Percentiles rank a stretch among this genome's conserved stretches.
Conservation (phyloP, 129 eudicot species). For the Rutidosis leptorrhynchoides region DNA sequence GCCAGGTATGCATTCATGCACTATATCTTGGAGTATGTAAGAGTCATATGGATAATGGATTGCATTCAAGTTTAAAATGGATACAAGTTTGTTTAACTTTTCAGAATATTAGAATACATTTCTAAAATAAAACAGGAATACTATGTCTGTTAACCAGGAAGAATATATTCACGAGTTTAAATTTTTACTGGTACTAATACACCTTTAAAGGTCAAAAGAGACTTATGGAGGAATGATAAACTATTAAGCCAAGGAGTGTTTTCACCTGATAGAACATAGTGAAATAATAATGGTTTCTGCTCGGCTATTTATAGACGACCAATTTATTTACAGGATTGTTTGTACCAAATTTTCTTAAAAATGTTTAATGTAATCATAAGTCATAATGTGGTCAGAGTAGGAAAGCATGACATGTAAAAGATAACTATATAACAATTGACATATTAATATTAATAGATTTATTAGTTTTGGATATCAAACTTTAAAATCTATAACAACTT, state of each 20-base stretch:
- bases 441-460: no score
- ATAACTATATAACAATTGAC: not conserved
- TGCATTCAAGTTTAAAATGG: not conserved
- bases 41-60: not conserved
- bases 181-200: not conserved
- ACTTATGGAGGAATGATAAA: not conserved
- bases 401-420: not conserved
- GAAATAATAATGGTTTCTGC: not conserved
- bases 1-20: slow-evolving; percentile 51
- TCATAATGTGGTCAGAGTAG: not conserved
- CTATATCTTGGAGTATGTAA: not conserved
- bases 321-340: not conserved
- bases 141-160: not conserved
- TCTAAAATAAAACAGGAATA: not conserved
- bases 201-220: not conserved
- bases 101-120: not conserved
- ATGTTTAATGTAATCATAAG: not conserved
- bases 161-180: not conserved
- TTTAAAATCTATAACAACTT: no score
- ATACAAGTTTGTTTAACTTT: not conserved
- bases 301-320: not conserved
- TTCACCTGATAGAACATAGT: not conserved
- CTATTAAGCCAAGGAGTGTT: not conserved
- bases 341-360: not conserved
- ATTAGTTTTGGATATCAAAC: not conserved